Percentiles rank a stretch among this genome's conserved stretches.
Conservation (phyloP, 805 yeast genomes). For the Yamadazyma sp. region DNA sequence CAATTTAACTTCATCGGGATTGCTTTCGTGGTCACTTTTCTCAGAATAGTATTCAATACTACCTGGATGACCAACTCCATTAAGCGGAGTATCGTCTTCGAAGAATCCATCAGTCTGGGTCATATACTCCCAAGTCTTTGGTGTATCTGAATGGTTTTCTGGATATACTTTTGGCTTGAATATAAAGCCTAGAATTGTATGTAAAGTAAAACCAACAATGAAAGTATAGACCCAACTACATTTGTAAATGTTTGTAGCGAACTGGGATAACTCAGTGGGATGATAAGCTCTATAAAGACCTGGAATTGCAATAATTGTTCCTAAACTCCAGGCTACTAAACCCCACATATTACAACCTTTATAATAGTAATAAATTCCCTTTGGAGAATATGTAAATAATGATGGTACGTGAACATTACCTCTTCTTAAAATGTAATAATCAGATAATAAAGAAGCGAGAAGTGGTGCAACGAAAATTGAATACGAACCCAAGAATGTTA, state of each 20-base stretch:
- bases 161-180: slow-evolving; percentile 14
- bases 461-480: slow-evolving; percentile 15
- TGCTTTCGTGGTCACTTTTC: slow-evolving; percentile 9
- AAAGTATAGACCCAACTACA: slow-evolving; percentile 16
- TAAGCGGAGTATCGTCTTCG: slow-evolving; percentile 13
- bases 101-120: slow-evolving; percentile 15
- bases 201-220: slow-evolving; percentile 9
- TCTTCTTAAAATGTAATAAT: slow-evolving; percentile 12
- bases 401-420: slow-evolving; percentile 16
- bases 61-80: slow-evolving; percentile 14
- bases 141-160: slow-evolving; percentile 10
- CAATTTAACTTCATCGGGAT: slow-evolving; percentile 11
- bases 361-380: slow-evolving; percentile 11
- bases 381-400: slow-evolving; percentile 8
- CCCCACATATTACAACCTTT: slow-evolving; percentile 15
- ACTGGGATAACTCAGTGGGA: slow-evolving; percentile 8
- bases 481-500: slow-evolving; percentile 14
- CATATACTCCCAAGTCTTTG: slow-evolving; percentile 16
- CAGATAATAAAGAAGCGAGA: slow-evolving; percentile 12
- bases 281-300: slow-evolving; percentile 13
- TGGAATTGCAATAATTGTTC: slow-evolving; percentile 12
- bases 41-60: slow-evolving; percentile 9
- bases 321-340: slow-evolving; percentile 12
- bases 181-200: slow-evolving; percentile 9
- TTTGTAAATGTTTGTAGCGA: slow-evolving; percentile 11